These are phyloP conservation scores for Knufia petricola DNA, from an alignment of 2,329 filamentous ascomycete genomes.

Conservation along the genomic window DNA sequence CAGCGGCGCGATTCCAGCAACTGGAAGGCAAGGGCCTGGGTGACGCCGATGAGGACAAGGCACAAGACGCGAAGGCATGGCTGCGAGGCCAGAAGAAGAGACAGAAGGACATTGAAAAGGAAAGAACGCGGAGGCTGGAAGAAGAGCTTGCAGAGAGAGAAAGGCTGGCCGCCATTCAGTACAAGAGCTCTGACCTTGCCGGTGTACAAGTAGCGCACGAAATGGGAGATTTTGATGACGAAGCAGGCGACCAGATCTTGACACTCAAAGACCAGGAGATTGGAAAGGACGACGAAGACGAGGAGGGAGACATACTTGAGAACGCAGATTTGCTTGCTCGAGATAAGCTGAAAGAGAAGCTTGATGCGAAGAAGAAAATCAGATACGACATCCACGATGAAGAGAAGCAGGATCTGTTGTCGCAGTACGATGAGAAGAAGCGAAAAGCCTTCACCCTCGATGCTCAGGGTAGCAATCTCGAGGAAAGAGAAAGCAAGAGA, in stretches of 20 bases:
- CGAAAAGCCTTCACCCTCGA: slow-evolving; percentile 80
- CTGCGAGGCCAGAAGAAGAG: slow-evolving; percentile 82
- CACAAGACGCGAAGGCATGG: slow-evolving; percentile 74
- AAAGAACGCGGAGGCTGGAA: slow-evolving; percentile 59
- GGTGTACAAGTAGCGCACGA: slow-evolving; percentile 91
- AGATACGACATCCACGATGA: slow-evolving; percentile 79
- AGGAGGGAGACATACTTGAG: slow-evolving; percentile 75
- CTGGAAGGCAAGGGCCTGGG: slow-evolving; percentile 78
- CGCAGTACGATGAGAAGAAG: slow-evolving; percentile 95
- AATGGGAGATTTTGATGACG: slow-evolving; percentile 64
- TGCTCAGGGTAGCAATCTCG: slow-evolving; percentile 59
- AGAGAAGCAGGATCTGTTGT: slow-evolving; percentile 61
- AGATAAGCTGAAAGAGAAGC: slow-evolving; percentile 48
- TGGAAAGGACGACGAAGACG: slow-evolving; percentile 51
- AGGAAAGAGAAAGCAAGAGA: slow-evolving; percentile 50
- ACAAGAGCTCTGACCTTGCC: slow-evolving; percentile 75
- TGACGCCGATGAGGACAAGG: slow-evolving; percentile 53
- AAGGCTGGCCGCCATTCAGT: slow-evolving; percentile 58
- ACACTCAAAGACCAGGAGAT: slow-evolving; percentile 92
- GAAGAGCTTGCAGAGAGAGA: slow-evolving; percentile 72
- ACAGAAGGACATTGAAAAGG: slow-evolving; percentile 75
- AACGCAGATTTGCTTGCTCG: slow-evolving; percentile 34
- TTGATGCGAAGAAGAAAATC: slow-evolving; percentile 89
- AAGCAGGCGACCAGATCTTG: slow-evolving; percentile 61
- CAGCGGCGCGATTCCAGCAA: slow-evolving; percentile 63